Conservation (phyloP, 257 asterid genomes). For the Plantago ovata region DNA sequence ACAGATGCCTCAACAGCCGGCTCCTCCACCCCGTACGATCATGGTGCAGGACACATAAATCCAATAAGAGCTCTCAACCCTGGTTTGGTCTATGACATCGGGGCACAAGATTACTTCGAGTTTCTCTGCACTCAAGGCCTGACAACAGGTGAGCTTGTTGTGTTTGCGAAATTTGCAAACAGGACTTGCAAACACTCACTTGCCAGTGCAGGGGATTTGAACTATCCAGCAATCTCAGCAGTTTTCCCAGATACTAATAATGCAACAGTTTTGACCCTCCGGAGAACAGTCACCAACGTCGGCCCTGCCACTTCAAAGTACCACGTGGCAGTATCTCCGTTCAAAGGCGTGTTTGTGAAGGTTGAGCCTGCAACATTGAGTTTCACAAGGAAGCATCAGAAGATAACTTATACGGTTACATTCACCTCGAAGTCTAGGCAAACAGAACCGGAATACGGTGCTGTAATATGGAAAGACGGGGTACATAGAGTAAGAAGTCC, state of each 20-base stretch:
- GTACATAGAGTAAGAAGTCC: constrained; percentile 80
- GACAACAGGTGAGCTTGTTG: constrained; percentile 51
- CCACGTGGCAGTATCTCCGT: constrained; percentile 52
- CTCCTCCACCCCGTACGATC: constrained; percentile 67
- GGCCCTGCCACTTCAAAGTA: constrained; percentile 62
- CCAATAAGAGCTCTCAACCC: constrained; percentile 75
- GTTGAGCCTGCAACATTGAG: constrained; percentile 57
- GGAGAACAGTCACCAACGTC: constrained; percentile 74
- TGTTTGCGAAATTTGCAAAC: constrained; percentile 52
- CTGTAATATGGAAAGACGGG: constrained; percentile 63
- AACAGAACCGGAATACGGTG: constrained; percentile 65
- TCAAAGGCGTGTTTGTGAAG: constrained; percentile 56
- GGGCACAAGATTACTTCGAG: constrained; percentile 71
- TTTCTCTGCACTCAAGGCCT: constrained; percentile 71
- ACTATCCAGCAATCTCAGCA: constrained; percentile 79
- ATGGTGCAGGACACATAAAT: constrained; percentile 87
- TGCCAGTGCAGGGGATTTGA: constrained; percentile 53
- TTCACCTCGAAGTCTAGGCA: constrained; percentile 40
- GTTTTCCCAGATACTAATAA: constrained; percentile 49
- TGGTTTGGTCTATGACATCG: constrained; percentile 73
- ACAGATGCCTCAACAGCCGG: constrained; percentile 52
- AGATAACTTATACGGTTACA: constrained; percentile 46
- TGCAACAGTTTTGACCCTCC: constrained; percentile 33
- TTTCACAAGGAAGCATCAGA: constrained; percentile 45
- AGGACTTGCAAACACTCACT: constrained; percentile 43